Evolutionary conservation across 2,329 filamentous ascomycete genomes (phyloP), one percentile per base, ranked within the genome.

Genomic region (Ophiostoma triangulosporum): DNA sequence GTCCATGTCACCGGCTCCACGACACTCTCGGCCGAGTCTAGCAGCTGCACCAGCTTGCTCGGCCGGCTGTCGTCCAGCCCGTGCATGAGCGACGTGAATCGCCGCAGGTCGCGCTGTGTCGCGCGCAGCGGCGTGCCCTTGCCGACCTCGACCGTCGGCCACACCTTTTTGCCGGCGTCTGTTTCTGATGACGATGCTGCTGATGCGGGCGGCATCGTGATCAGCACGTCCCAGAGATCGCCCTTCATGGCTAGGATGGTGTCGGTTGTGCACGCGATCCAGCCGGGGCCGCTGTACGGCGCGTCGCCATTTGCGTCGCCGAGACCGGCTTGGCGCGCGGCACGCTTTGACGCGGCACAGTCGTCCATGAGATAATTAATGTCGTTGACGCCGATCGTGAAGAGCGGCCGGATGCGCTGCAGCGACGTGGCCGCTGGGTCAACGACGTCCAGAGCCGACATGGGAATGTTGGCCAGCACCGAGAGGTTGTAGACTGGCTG

Each of bases 251-350:
- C 82, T 14, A 98, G 76, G 55, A 98, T 93, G 63, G 86, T 91
- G 69, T 98, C 93, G 1, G 91, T 97, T 3, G 91, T 96, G 67
- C 90, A 96, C 12, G 91, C 93, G 56, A 95, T 83, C 89, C 90
- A 98, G 36, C 89, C 86, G 14, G 76, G 69, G 31, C 74, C 74
- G 24, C 69, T 64, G 40, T 79, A 74, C 4, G 38, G 32, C 12
- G 7, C 43, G 33, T 69, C 66, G 15, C 67, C 48, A 40, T 43
- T 63, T 11, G 64, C 65, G 40, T 61, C 43, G 5, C 32, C 66
- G 63, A 7, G 60, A 57, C n/a, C 64, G 9, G 27, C 56, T 17
- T 14, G 35, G 36, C 58, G 31, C 33, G 56, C 48, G 35, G 63
- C 58, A 4, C 62, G 66, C 63, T 70, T 72, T 48, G 67, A 68